A percentile compares a stretch with the other conserved stretches of the same genome.
phyloP scores from a whole-genome alignment of 495 filamentous ascomycete genomes.

The Aspergillus saccharolyticus region DNA sequence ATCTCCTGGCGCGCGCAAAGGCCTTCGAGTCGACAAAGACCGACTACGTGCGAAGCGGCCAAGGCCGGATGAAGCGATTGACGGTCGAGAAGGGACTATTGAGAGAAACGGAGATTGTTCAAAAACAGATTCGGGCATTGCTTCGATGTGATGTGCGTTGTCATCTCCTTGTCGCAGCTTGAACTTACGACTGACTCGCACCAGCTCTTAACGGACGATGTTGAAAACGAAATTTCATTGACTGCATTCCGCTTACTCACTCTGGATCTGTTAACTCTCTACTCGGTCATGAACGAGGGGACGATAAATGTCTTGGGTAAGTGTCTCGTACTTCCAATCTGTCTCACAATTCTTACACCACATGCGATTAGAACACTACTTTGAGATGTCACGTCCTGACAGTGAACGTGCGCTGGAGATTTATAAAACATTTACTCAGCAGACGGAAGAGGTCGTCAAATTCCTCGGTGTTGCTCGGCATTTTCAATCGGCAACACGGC shows the following conservation, averaged over 20 bases:
- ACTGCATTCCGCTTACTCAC: conserved; percentile 93
- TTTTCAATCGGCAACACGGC: conserved; percentile 82
- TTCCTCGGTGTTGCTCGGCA: conserved; percentile 83
- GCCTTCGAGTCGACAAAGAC: conserved; percentile 78
- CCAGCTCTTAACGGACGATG: conserved; percentile 79
- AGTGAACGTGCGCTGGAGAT: conserved; percentile 88
- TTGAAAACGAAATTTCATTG: conserved; percentile 95
- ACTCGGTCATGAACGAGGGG: conserved; percentile 93
- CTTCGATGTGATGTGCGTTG: conserved; percentile 80
- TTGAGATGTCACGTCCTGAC: conserved; percentile 94
- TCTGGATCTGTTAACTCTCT: conserved; percentile 82
- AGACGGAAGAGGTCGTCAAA: conserved; percentile 88
- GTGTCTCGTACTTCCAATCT: conserved; percentile 9
- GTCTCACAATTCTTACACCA: conserved; percentile 14
- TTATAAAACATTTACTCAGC: conserved; percentile 87
- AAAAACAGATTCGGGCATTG: conserved; percentile 79
- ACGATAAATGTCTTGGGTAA: conserved; percentile 95
- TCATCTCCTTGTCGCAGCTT: neutral
- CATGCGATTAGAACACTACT: conserved; percentile 73
- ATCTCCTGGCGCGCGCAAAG: conserved; percentile 74
- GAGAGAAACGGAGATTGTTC: conserved; percentile 87
- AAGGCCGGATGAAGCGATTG: conserved; percentile 76
- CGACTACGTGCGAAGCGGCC: conserved; percentile 84
- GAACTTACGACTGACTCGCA: conserved; percentile 21
- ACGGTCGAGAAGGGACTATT: conserved; percentile 90